phyloP scores from a whole-genome alignment of 106 monocot species.

The Dendrobium nobile region DNA sequence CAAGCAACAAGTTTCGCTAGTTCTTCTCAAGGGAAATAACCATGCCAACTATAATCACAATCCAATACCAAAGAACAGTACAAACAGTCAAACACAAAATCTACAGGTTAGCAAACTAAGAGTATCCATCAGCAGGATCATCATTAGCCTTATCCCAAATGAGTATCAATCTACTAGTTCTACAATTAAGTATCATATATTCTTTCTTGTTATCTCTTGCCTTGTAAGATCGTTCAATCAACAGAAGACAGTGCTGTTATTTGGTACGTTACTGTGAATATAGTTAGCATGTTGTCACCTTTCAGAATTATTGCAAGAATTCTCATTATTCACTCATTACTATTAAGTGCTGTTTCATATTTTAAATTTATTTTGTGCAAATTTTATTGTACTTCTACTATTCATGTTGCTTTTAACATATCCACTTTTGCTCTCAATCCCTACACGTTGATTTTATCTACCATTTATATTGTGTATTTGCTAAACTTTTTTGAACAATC shows the following conservation, averaged over 20 bases:
- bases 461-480: not conserved
- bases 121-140: not conserved
- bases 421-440: not conserved
- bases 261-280: no score
- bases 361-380: not conserved
- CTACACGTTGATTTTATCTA: not conserved
- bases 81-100: not conserved
- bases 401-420: not conserved
- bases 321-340: not conserved
- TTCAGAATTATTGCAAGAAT: not conserved
- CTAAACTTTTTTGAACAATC: not conserved
- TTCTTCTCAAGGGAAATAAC: not conserved
- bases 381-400: not conserved
- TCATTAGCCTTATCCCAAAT: not conserved
- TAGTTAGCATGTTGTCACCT: no score
- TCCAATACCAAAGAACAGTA: not conserved
- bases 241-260: no score
- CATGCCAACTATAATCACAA: not conserved
- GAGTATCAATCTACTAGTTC: no score
- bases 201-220: not conserved
- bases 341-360: not conserved
- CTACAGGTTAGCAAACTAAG: not conserved
- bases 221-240: not conserved
- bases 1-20: not conserved
- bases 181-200: not conserved